Evolutionary conservation across 768 basidiomycete species (phyloP), one percentile per base, ranked within the genome.

Genomic region (Amanita phalloides): DNA sequence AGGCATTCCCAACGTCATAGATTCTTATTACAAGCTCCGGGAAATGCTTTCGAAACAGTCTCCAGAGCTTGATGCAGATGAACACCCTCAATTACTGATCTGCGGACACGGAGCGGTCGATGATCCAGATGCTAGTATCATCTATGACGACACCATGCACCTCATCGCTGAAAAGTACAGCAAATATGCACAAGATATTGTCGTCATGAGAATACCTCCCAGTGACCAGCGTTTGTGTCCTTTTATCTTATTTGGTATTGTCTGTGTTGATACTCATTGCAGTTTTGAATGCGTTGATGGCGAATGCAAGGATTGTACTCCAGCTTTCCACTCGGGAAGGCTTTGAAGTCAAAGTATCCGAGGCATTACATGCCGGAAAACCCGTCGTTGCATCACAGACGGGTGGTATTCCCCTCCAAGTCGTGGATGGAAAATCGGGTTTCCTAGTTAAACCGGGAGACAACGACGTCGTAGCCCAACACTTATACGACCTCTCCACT

Each of bases 321-420:
- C 94, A 97, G 66, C 81, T 97, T 42, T 92, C 90, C 48, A 85
- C 87, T 42, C 85, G 92, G 53, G 94, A 97, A 70, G 94, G 94
- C 26, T 97, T 96, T 69, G 94, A 97, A 63, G 90, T 97, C 68
- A 97, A 97, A 67, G 92, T 94, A 46, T 92, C 90, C 44, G 90
- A 95, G 69, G 90, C 89, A n/a, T 74, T 97, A 48, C 89, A 94
- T 66, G 82, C 90, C 28, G 87, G 87, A 54, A 86, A 87, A 56
- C 92, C 92, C 30, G 75, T 94, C 61, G 78, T 97, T 60, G 89
- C 89, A 6, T 83, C 75, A 48, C 75, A 74, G 53, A 94, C 94
- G 3, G 94, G 94, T 53, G 93, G 93, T 58, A 95, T 97, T 62
- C 94, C 94, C 38, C 80, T 96, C 44, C 94, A 97, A 63, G 78